These are phyloP conservation scores for Avena atlantica DNA, from an alignment of 176 grass and related monocot species.

Conservation along the genomic window DNA sequence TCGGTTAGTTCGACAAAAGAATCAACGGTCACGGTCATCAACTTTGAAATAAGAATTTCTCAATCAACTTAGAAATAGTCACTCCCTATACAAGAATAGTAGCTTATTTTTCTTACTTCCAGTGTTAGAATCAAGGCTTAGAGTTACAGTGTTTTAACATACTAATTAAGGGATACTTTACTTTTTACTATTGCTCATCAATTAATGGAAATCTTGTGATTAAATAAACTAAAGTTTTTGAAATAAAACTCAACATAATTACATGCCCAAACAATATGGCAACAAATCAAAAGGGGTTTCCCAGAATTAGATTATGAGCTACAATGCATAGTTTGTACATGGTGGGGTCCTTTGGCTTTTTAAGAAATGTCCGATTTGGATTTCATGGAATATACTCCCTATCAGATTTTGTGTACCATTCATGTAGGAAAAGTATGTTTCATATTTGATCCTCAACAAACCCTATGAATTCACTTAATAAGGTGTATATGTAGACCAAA, in stretches of 20 bases:
- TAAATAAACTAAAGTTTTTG: too few species aligned
- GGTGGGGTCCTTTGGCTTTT: neutral
- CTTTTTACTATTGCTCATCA: too few species aligned
- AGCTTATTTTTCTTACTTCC: neutral
- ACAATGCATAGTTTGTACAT: neutral
- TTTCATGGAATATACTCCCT: neutral
- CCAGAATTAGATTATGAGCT: neutral
- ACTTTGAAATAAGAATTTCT: too few species aligned
- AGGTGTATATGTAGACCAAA: too few species aligned
- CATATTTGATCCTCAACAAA: neutral
- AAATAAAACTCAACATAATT: neutral
- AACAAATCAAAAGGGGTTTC: neutral
- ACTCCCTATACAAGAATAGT: neutral
- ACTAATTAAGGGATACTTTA: too few species aligned
- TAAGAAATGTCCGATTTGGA: neutral
- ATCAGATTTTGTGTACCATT: neutral
- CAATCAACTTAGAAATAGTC: neutral
- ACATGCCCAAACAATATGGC: neutral
- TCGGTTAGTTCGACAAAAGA: neutral
- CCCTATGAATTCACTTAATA: neutral
- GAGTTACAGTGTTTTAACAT: too few species aligned
- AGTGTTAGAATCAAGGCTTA: too few species aligned
- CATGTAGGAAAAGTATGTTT: neutral
- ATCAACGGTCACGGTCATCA: neutral
- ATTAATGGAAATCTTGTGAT: too few species aligned